Evolutionary conservation across 768 basidiomycete genomes (phyloP), one percentile per base, ranked within the genome.

Genomic region (Mycena crocata): DNA sequence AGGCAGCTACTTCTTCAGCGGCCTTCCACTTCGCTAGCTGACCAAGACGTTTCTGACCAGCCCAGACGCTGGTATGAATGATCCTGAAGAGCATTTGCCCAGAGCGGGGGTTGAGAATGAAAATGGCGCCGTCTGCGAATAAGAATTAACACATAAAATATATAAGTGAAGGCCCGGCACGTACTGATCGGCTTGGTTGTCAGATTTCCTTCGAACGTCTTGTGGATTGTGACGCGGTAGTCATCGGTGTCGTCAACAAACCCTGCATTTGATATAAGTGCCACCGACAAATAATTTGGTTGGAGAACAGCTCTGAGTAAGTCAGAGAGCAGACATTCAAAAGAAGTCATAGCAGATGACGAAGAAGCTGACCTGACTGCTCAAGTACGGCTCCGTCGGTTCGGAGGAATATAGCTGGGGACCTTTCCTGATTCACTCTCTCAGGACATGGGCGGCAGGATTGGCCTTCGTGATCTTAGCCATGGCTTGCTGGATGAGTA

Each of bases 21-120:
- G 97, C 98, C 83, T 98, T 98, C 96, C 98, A 99, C 82, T 99
- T 99, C 37, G 98, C 98, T 54, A 99, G 87, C 80, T 99, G 98
- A 63, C 98, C 98, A 52, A 99, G 89, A 91, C 98, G 98, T 80
- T 99, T 99, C 80, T 99, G 98, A 75, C 98, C 98, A 62, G 98
- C 98, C 98, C 98, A 99, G n/a, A 99, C 98, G 75, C 96, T 98
- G 3, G 98, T 99, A 78, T 99, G 98, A 67, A 99, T 99, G 80
- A 99, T 92, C 85, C 99, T 99, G 79, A 99, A 80, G 90, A 99
- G 99, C 37, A 99, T 80, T 74, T 99, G 98, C 31, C 98, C 98
- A 30, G 98, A 98, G 56, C 98, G 92, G 71, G 98, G 98, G 81
- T 99, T 99, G 87, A 99, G 98, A 76, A 99, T 99, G 84, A 98